A percentile compares a stretch with the other conserved stretches of the same genome.
Evolutionary conservation across 305 asterid species (phyloP).

Genomic region (Fraxinus greggii): DNA sequence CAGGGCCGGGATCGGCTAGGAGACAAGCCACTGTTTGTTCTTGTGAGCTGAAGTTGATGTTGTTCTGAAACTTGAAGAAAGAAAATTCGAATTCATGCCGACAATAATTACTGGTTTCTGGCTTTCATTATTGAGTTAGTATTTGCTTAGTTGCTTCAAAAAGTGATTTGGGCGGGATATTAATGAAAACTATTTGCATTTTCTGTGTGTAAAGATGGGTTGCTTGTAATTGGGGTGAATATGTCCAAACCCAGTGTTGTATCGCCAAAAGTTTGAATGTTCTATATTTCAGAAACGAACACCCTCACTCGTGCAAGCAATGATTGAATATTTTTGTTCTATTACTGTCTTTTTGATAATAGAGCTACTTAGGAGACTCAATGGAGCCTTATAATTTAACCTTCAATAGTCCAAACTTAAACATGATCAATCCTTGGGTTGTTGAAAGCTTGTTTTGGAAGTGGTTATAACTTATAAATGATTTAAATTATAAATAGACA

Average conservation of each 20-base stretch:
- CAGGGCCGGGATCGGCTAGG: constrained; percentile 82
- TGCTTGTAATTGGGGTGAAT: not conserved
- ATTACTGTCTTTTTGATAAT: too few species aligned
- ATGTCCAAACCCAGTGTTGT: not conserved
- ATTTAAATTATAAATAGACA: too few species aligned
- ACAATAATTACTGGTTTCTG: not conserved
- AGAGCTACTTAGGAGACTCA: too few species aligned
- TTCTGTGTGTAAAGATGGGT: not conserved
- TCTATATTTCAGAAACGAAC: not conserved
- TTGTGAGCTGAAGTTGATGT: constrained; percentile 46
- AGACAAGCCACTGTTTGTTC: constrained; percentile 72
- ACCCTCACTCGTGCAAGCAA: too few species aligned
- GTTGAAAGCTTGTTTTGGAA: not conserved
- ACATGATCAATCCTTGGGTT: not conserved
- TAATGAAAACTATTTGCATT: not conserved
- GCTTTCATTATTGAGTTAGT: not conserved
- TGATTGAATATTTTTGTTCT: too few species aligned
- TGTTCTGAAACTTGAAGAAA: not conserved
- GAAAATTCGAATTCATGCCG: not conserved
- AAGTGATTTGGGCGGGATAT: not conserved
- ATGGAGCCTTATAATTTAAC: too few species aligned
- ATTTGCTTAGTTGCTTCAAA: not conserved
- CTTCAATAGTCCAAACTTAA: not conserved
- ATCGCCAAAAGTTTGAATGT: not conserved
- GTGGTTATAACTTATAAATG: not conserved